These are phyloP conservation scores for Pogostemon cablin DNA, from an alignment of 257 asterid genomes.

Conservation along the genomic window DNA sequence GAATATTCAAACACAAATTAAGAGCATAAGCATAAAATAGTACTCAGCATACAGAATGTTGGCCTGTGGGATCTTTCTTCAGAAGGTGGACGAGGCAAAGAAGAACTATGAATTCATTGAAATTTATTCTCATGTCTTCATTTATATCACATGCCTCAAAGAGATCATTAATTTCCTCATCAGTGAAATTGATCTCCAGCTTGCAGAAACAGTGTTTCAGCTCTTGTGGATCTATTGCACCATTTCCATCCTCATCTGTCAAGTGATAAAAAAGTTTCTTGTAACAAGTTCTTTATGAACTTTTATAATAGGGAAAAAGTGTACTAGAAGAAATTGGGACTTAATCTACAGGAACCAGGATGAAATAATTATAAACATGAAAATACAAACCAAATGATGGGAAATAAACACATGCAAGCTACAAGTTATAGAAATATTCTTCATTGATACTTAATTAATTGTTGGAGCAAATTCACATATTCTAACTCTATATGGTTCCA, in stretches of 20 bases:
- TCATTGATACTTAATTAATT: background rate
- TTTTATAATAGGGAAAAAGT: background rate
- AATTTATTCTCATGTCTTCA: conserved; percentile 67
- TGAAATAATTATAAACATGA: background rate
- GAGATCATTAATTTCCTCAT: conserved; percentile 77
- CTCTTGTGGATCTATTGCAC: conserved; percentile 80
- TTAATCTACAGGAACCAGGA: background rate
- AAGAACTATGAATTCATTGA: conserved; percentile 89
- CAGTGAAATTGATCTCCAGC: conserved; percentile 64
- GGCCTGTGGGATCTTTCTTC: conserved; percentile 58
- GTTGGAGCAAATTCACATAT: background rate
- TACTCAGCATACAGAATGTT: conserved; percentile 34
- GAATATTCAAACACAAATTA: background rate
- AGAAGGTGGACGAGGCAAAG: conserved; percentile 91
- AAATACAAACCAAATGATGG: background rate
- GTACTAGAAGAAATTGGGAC: background rate
- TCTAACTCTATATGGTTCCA: background rate
- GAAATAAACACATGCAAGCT: background rate
- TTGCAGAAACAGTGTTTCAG: conserved; percentile 68
- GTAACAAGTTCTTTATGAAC: background rate
- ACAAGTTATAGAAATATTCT: background rate
- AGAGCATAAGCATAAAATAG: background rate
- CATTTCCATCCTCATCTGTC: conserved; percentile 76
- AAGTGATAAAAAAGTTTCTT: background rate
- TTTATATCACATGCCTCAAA: conserved; percentile 87